These are phyloP conservation scores for Solanum piurae DNA, from an alignment of 257 asterid species.

Conservation along the genomic window DNA sequence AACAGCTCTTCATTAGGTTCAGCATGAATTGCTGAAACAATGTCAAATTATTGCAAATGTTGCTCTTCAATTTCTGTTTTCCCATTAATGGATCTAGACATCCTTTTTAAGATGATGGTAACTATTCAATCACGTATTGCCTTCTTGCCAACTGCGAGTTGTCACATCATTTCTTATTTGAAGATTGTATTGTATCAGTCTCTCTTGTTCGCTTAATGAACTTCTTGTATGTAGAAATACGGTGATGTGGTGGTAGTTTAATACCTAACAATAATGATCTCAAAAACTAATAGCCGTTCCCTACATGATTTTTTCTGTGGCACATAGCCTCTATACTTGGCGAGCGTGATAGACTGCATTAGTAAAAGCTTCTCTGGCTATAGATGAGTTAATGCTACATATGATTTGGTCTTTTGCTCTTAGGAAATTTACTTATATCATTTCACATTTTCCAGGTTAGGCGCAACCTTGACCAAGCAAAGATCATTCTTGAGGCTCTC, in stretches of 20 bases:
- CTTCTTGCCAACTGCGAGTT: neutral
- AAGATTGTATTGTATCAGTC: neutral
- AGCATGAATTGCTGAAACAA: neutral
- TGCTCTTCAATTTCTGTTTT: neutral
- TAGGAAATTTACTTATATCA: neutral
- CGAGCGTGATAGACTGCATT: neutral
- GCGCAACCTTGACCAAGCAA: conserved; percentile 97
- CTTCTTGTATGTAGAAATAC: neutral
- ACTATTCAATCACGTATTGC: neutral
- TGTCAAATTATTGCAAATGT: neutral
- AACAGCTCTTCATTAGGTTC: neutral
- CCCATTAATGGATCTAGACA: neutral
- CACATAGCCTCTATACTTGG: neutral
- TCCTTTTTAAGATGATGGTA: neutral
- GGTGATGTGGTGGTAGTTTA: neutral
- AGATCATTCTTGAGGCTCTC: conserved; percentile 69
- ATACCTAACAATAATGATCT: neutral
- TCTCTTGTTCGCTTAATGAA: neutral
- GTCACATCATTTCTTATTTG: neutral
- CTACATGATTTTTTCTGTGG: neutral
- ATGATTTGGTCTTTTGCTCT: neutral
- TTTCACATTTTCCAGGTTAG: conserved; percentile 57
- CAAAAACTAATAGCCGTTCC: neutral
- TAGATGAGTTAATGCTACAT: neutral
- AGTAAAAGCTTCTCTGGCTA: neutral